Percentiles rank a stretch among this genome's conserved stretches.
Conservation (phyloP, 148 eudicot genomes). For the Arctostaphylos glauca region DNA sequence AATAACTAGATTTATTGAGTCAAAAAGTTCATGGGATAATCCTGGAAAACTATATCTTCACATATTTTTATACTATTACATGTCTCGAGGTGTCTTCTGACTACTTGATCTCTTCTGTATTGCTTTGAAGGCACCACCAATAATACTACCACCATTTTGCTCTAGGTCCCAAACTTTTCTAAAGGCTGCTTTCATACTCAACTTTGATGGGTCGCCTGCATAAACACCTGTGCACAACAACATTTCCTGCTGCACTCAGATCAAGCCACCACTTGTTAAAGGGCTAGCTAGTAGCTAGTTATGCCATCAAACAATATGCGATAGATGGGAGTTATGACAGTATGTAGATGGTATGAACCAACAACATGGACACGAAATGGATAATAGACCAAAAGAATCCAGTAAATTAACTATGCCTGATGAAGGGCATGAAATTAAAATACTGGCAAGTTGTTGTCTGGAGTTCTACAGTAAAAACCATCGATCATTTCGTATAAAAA, state of each 20-base stretch:
- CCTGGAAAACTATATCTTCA: neutral
- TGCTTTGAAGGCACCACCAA: slow-evolving; percentile 70
- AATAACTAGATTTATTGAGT: slow-evolving; percentile 10
- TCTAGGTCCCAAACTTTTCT: slow-evolving; percentile 84
- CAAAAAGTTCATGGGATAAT: slow-evolving; percentile 9
- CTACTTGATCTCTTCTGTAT: slow-evolving; percentile 52
- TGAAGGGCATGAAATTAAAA: neutral
- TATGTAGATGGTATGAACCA: neutral
- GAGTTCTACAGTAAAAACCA: neutral
- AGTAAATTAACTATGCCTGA: neutral
- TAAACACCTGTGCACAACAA: slow-evolving; percentile 61
- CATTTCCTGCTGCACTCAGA: neutral
- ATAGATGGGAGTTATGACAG: neutral
- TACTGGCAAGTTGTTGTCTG: neutral
- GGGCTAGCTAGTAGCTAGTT: neutral
- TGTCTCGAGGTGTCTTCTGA: slow-evolving; percentile 59
- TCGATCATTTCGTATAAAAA: neutral
- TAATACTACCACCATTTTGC: slow-evolving; percentile 77
- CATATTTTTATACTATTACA: slow-evolving; percentile 36
- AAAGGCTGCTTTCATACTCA: slow-evolving; percentile 93
- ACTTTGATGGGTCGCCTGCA: slow-evolving; percentile 87
- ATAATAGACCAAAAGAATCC: neutral
- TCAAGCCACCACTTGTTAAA: slow-evolving; percentile 6
- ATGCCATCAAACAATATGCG: neutral
- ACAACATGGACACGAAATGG: neutral